These are phyloP conservation scores for Penicillium roqueforti DNA, from an alignment of 495 filamentous ascomycete genomes.

Conservation along the genomic window DNA sequence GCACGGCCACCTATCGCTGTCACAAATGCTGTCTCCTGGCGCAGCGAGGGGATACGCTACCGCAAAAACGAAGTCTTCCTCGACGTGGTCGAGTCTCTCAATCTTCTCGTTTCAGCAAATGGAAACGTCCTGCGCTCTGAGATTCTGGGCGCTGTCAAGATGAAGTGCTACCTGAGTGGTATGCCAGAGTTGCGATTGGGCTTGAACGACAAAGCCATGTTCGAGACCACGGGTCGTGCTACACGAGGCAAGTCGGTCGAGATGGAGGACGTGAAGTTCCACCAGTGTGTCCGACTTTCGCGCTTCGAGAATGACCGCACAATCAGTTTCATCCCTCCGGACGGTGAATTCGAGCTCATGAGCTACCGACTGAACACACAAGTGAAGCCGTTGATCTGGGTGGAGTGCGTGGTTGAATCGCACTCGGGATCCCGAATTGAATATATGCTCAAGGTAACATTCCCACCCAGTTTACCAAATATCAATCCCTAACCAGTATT, in stretches of 20 bases:
- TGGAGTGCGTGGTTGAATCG: slow-evolving; percentile 93
- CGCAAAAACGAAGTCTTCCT: slow-evolving; percentile 99
- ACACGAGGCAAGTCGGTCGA: slow-evolving; percentile 96
- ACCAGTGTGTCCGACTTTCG: slow-evolving; percentile 94
- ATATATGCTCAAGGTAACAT: slow-evolving; percentile 86
- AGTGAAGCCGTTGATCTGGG: slow-evolving; percentile 98
- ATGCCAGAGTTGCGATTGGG: slow-evolving; percentile 97
- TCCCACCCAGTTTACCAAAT: not conserved
- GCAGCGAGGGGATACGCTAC: slow-evolving; percentile 96
- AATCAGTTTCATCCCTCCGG: slow-evolving; percentile 97
- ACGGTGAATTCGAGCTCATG: slow-evolving; percentile 99
- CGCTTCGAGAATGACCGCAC: slow-evolving; percentile 98
- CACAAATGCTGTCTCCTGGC: slow-evolving; percentile 97
- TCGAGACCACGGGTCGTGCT: slow-evolving; percentile 93
- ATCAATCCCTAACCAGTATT: slow-evolving; percentile 2
- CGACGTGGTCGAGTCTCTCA: slow-evolving; percentile 95
- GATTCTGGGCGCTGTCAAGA: slow-evolving; percentile 95
- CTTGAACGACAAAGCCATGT: slow-evolving; percentile 99
- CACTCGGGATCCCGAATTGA: slow-evolving; percentile 94
- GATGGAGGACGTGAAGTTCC: slow-evolving; percentile 99
- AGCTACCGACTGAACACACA: slow-evolving; percentile 98
- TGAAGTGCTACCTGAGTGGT: slow-evolving; percentile 99
- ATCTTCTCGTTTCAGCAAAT: slow-evolving; percentile 89
- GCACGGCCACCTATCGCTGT: slow-evolving; percentile 99
- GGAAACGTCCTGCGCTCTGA: slow-evolving; percentile 96